Evolutionary conservation across 305 asterid genomes (phyloP), one percentile per base, ranked within the genome.

Genomic region (Salvia sclarea): DNA sequence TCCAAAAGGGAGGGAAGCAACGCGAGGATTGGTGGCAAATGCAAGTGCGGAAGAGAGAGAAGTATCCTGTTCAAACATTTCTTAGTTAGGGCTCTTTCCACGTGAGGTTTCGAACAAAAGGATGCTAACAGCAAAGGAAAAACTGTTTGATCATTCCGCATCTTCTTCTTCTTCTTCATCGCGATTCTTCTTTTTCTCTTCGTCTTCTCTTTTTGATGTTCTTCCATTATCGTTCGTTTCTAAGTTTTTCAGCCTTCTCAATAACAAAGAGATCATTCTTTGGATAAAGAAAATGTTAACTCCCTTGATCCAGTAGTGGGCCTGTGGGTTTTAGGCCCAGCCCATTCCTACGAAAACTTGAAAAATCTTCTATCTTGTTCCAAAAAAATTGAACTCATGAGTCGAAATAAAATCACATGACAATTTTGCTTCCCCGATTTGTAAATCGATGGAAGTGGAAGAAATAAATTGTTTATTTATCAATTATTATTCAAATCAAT

Each of bases 1-100:
- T 78, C 74, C 25, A 90, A 81, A 56, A 90, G 87, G 17, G 81
- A 10, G n/a, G 96, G 95, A 38, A 90, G 82, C 90, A 90, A 66
- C 14, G 94, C 79, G 56, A 86, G 81, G 74, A 88, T 22, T 33
- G 87, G 84, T 50, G 84, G 45, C 22, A 77, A 70, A 13, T 71
- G 69, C 60, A 62, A 28, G 28, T 59, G 79, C 56, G 83, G 80
- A 47, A 87, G 83, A n/a, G 79, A 79, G 37, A 58, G 58, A 14
- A 59, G 69, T 18, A 83, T 44, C 16, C 44, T 77, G 75, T 75
- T 79, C 78, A 90, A 75, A 78, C 86, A 84, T 68, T 69, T 82
- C 44, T 24, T 74, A 31, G 83, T 81, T 44, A 84, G 75, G 66
- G 65, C 11, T 47, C 28, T 73, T 64, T 77, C 66, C 16, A 50